Percentiles rank a stretch among this genome's conserved stretches.
phyloP scores from a whole-genome alignment of 768 basidiomycete species.

The Mycena galericulata region DNA sequence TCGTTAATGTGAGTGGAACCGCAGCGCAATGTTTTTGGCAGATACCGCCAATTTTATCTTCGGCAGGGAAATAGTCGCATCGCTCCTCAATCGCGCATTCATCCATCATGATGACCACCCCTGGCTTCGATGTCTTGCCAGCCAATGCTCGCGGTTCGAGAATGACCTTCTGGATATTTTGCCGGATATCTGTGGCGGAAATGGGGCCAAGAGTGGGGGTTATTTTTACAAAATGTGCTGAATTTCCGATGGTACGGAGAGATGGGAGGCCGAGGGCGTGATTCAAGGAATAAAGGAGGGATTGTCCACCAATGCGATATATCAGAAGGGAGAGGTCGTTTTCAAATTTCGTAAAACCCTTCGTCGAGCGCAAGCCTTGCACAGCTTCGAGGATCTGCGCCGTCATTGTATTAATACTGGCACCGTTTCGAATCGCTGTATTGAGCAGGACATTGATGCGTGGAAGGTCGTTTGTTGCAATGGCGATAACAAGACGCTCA shows the following conservation, averaged over 20 bases:
- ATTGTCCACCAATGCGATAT: background rate
- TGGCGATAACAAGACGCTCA: slow-evolving; percentile 14
- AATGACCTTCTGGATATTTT: slow-evolving; percentile 23
- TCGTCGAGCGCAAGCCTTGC: background rate
- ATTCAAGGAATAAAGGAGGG: background rate
- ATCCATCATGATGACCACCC: slow-evolving; percentile 29
- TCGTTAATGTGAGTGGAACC: background rate
- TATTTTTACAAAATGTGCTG: background rate
- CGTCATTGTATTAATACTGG: slow-evolving; percentile 22
- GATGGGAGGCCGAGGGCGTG: background rate
- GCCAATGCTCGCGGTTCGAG: slow-evolving; percentile 3
- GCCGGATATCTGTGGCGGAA: background rate
- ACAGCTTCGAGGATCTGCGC: slow-evolving; percentile 17
- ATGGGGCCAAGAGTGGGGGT: slow-evolving; percentile 26
- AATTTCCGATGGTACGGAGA: background rate
- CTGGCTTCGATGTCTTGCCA: background rate
- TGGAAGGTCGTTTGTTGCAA: slow-evolving; percentile 14
- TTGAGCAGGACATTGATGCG: slow-evolving; percentile 8
- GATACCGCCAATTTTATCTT: slow-evolving; percentile 24
- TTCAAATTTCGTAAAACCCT: slow-evolving; percentile 3
- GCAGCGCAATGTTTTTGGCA: slow-evolving; percentile 25
- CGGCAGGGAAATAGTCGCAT: slow-evolving; percentile 8
- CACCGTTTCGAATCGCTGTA: slow-evolving; percentile 1
- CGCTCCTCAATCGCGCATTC: slow-evolving; percentile 26
- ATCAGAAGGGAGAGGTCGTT: slow-evolving; percentile 15